A percentile compares a stretch with the other conserved stretches of the same genome.
These are phyloP conservation scores for Colletotrichum tabaci DNA, from an alignment of 2,329 filamentous ascomycete species.

Conservation along the genomic window DNA sequence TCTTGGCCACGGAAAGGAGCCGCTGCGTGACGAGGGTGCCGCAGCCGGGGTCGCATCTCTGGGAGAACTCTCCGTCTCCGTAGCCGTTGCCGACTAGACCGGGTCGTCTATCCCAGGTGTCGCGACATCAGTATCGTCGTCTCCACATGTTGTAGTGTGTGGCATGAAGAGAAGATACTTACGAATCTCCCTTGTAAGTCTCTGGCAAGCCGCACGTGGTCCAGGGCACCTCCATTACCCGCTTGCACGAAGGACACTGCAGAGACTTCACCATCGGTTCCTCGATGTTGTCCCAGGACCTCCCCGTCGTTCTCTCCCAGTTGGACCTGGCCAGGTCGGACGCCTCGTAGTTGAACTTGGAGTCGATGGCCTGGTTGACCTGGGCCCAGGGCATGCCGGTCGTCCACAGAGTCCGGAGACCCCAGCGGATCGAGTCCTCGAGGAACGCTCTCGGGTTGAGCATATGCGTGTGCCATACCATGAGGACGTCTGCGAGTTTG, in stretches of 20 bases:
- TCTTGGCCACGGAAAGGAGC: slow-evolving; percentile 73
- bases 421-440: slow-evolving; percentile 78
- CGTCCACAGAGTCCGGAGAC: slow-evolving; percentile 70
- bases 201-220: slow-evolving; percentile 62
- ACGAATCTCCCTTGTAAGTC: slow-evolving; percentile 52
- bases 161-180: not conserved
- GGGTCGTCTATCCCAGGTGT: slow-evolving; percentile 23
- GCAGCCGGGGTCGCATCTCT: slow-evolving; percentile 66
- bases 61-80: slow-evolving; percentile 69
- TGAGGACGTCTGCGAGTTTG: slow-evolving; percentile 72
- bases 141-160: fast-evolving
- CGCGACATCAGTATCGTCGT: not conserved
- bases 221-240: slow-evolving; percentile 67
- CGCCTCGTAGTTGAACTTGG: slow-evolving; percentile 70
- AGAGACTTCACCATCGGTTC: slow-evolving; percentile 65
- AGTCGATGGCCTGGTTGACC: slow-evolving; percentile 71
- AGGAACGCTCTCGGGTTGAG: slow-evolving; percentile 82
- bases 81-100: slow-evolving; percentile 69
- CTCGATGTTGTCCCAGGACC: slow-evolving; percentile 72
- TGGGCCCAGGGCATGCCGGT: slow-evolving; percentile 77
- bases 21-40: slow-evolving; percentile 66
- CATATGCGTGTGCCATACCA: slow-evolving; percentile 87
- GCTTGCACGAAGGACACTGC: slow-evolving; percentile 69
- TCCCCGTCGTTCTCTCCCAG: slow-evolving; percentile 66
- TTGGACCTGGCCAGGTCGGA: slow-evolving; percentile 57